Base-by-base conservation (phyloP, 31 red algal genomes). In the Porphyra umbilicalis region DNA sequence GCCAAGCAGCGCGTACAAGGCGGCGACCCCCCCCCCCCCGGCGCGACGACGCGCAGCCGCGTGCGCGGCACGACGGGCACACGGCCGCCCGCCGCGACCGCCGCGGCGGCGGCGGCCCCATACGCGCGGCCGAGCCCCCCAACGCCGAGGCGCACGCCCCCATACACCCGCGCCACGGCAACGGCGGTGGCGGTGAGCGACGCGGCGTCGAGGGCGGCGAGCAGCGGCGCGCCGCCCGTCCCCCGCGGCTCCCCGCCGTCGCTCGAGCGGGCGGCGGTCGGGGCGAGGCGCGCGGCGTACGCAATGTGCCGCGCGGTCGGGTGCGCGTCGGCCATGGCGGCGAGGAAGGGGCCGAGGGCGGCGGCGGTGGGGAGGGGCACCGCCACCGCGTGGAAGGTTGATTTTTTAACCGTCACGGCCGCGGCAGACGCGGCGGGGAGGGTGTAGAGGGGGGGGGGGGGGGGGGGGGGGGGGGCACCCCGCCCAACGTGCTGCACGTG, bases 241-340 rank as follows among this genome's bases (percentile, higher is more conserved):
- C 91, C 91, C 2, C 79, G 76, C 16, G 91, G 91, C 76, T 93
- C 91, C 18, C 91, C 91, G 82, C 87, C 91, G 36, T 93, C 91
- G 75, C 78, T 84, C 35, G 39, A 79, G 16, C 90, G 81, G 36
- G 32, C 84, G 35, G n/a, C 86, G 29, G 80, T 35, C 32, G 79
- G 81, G 67, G 38, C 44, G 68, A 92, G 77, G 38, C 85, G 90
- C 75, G 84, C 86, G 16, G 90, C 90, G 77, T 82, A 88, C 38
- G 81, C 83, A 36, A 84, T 79, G 37, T 92, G 90, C 18, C 81
- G 84, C 75, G 90, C 90, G 10, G 39, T 6, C 3, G 81, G 67
- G 44, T 92, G 25, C 4, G 57, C 57, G 57, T 18, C 83, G 29
- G 81, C 85, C 36, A 87, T 77, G 34, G 36, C 76, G 15, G 82